phyloP scores from a whole-genome alignment of 768 basidiomycete genomes.

The Trametes sanguinea region DNA sequence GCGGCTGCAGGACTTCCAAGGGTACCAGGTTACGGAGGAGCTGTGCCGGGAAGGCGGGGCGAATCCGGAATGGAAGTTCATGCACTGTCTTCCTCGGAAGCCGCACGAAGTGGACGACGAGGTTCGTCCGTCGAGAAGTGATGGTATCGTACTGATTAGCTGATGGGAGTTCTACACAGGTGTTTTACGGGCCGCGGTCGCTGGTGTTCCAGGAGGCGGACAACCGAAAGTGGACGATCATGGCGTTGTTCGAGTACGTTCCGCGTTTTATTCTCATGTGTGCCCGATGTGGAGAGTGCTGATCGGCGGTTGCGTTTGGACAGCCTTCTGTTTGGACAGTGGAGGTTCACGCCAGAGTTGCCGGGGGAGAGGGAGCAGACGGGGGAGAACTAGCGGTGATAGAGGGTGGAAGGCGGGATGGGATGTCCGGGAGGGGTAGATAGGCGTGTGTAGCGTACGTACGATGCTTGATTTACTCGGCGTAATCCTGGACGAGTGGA shows the following conservation, averaged over 20 bases:
- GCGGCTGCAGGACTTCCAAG: conserved; percentile 81
- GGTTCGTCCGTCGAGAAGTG: conserved; percentile 41
- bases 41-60: conserved; percentile 82
- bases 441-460: conserved; percentile 1
- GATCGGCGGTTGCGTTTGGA: conserved; percentile 28
- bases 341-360: conserved; percentile 25
- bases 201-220: conserved; percentile 94
- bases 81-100: conserved; percentile 96
- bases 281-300: conserved; percentile 11
- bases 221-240: conserved; percentile 97
- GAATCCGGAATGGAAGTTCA: conserved; percentile 86
- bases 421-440: background rate
- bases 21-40: conserved; percentile 92
- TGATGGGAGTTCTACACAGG: conserved; percentile 41
- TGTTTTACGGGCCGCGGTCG: conserved; percentile 91
- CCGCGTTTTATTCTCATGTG: background rate
- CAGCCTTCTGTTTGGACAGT: conserved; percentile 39
- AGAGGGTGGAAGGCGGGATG: background rate
- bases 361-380: background rate
- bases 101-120: conserved; percentile 93
- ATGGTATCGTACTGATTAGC: background rate
- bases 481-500: conserved; percentile 6
- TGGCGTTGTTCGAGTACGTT: conserved; percentile 87
- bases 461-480: background rate
- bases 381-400: background rate